Base-by-base conservation (phyloP, 177 flowering plant genomes). In the Vitis hybrid region DNA sequence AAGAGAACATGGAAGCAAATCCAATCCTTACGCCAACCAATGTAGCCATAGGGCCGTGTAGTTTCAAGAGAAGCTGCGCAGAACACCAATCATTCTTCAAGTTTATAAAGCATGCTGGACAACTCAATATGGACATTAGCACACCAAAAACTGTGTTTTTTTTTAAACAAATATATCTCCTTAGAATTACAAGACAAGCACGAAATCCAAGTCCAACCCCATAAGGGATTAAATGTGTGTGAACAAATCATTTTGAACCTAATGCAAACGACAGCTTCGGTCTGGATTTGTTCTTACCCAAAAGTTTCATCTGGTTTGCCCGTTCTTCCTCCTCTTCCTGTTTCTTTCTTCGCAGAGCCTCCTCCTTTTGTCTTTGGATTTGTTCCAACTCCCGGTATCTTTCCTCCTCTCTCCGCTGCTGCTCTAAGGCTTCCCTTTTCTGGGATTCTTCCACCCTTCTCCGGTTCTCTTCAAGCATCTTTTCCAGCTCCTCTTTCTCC, bases 281-380 rank as follows among this genome's bases (percentile, higher is more conserved):
- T 39, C 99, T 79, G n/a, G 97, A 78, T 74, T 96, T 96, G 84
- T 96, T 96, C 86, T 93, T 96, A 52, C 99, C 99, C 79, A 96
- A 78, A 62, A 96, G 56, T 68, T 84, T 85, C 89, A 86, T 88
- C 76, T 91, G 98, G 69, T 89, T 90, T 32, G 80, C 72, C 11
- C 97, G 86, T 74, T 88, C 91, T 79, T 93, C 97, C 72, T 96
- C 98, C 74, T 93, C 98, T 78, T 91, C 86, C 69, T 85, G 79
- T 74, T 88, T 96, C 86, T 96, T 96, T 81, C 91, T 83, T 54
- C 88, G 69, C 92, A 89, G 59, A 4, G 91, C 95, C 80, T 93
- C 99, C 82, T 93, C 98, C 58, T 86, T 91, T 72, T 89, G 89
- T 66, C 94, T 85, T 73, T 93, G 98, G 32, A 88, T 79, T 83